Percentiles rank a stretch among this genome's conserved stretches.
These are phyloP conservation scores for Neofusicoccum parvum DNA, from an alignment of 2,329 filamentous ascomycete species.

Conservation along the genomic window DNA sequence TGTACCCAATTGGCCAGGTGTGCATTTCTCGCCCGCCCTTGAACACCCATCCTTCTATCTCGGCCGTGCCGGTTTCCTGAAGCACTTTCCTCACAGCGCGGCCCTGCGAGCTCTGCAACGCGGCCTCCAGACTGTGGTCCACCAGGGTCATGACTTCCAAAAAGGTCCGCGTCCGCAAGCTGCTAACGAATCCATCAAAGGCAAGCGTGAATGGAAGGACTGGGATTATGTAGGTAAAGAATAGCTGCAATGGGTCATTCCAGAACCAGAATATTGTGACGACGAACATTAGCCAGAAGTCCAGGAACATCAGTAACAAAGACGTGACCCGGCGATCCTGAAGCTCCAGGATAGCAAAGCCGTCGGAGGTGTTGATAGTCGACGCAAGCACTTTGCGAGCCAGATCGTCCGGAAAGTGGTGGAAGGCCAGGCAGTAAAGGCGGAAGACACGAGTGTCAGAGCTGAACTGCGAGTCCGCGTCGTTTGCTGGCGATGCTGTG, in stretches of 20 bases:
- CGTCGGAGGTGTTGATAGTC: slow-evolving; percentile 65
- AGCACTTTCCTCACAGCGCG: neutral
- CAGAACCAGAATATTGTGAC: slow-evolving; percentile 57
- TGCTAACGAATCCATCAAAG: slow-evolving; percentile 70
- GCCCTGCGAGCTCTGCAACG: slow-evolving; percentile 47
- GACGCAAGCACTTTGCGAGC: slow-evolving; percentile 64
- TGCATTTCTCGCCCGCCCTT: slow-evolving; percentile 44
- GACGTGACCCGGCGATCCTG: slow-evolving; percentile 58
- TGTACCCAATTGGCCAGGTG: slow-evolving; percentile 52
- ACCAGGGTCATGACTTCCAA: slow-evolving; percentile 66
- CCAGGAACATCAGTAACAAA: slow-evolving; percentile 35
- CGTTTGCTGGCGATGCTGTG: neutral
- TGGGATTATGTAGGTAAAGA: slow-evolving; percentile 67
- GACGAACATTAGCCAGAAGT: slow-evolving; percentile 53
- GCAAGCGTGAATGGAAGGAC: slow-evolving; percentile 68
- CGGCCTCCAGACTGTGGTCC: slow-evolving; percentile 34
- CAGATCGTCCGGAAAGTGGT: slow-evolving; percentile 70
- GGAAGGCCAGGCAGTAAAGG: slow-evolving; percentile 74
- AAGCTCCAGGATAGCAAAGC: slow-evolving; percentile 74
- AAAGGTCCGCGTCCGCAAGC: slow-evolving; percentile 66
- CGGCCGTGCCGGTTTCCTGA: slow-evolving; percentile 41
- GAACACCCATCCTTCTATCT: slow-evolving; percentile 44
- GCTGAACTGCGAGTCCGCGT: neutral
- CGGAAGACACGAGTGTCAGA: slow-evolving; percentile 55
- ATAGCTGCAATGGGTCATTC: slow-evolving; percentile 56